Conservation (phyloP, 1,139 yeast species). For the Eremothecium sinecaudum region DNA sequence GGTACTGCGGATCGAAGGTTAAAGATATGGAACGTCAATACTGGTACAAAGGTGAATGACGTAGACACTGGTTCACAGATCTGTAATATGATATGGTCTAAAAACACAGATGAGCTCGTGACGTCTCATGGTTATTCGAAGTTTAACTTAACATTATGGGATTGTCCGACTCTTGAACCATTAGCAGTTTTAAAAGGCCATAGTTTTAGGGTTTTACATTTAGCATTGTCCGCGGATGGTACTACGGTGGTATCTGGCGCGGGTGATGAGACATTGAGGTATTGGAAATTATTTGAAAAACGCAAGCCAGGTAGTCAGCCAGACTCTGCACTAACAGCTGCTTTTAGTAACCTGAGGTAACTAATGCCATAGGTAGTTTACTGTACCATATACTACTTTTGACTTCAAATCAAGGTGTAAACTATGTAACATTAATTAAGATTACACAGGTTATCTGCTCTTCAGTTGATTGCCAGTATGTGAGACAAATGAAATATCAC, state of each 20-base stretch:
- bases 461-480: too few relatives aligned
- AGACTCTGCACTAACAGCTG: slow-evolving; percentile 58
- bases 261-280: slow-evolving; percentile 91
- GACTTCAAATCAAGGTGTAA: too few relatives aligned
- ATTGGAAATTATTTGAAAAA: slow-evolving; percentile 88
- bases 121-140: slow-evolving; percentile 93
- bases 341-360: slow-evolving; percentile 66
- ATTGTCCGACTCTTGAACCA: slow-evolving; percentile 86
- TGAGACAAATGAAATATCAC: too few relatives aligned
- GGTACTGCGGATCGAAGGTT: slow-evolving; percentile 92
- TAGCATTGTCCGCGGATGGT: slow-evolving; percentile 93
- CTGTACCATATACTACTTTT: too few relatives aligned
- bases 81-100: slow-evolving; percentile 89
- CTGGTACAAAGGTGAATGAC: slow-evolving; percentile 64
- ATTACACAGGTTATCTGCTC: too few relatives aligned
- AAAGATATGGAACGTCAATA: slow-evolving; percentile 85
- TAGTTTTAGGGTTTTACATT: slow-evolving; percentile 80
- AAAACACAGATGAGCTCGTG: slow-evolving; percentile 82
- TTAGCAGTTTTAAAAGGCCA: slow-evolving; percentile 92
- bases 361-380: too few relatives aligned
- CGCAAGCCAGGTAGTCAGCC: slow-evolving; percentile 49
- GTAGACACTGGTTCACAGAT: slow-evolving; percentile 94
- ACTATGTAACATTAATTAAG: too few relatives aligned
- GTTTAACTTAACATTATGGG: slow-evolving; percentile 91
- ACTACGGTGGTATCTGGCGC: slow-evolving; percentile 98